Evolutionary conservation across 768 basidiomycete species (phyloP), one percentile per base, ranked within the genome.

Genomic region (Hypholoma sublateritium): DNA sequence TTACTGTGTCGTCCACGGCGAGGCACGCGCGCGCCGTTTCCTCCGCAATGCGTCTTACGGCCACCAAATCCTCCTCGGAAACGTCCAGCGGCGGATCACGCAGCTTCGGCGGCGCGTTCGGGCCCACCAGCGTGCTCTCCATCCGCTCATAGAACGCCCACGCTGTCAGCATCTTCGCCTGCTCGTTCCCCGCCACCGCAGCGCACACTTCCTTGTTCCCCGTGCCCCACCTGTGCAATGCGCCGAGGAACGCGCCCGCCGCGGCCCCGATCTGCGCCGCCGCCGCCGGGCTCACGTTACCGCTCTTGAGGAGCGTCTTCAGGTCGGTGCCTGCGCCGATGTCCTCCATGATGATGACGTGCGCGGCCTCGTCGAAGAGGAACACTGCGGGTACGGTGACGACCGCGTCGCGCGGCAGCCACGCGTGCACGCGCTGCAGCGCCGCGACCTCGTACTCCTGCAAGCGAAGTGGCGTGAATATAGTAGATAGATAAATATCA

Each of bases 301-400:
- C 74, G 32, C 72, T 67, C 37, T 69, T 58, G 64, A 74, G 65
- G 59, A 71, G 72, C 3, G 68, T 69, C 63, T 84, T 83, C 55
- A 85, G 73, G 1, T 73, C 71, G 12, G 71, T 56, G 22, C 68
- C 61, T 32, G 64, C 66, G 3, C 87, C 87, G 50, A 74, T 77
- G 56, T 89, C 87, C 44, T 86, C 82, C 77, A 88, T 86, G 64
- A 89, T 77, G 37, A 88, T 75, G 13, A 78, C 80, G 58, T 80
- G 72, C 9, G 66, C 73, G 22, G 69, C 70, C 39, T 76, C 66
- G 61, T 89, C 86, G 63, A 81, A 79, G 34, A 74, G 67, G 62
- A 80, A 71, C 14, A 88, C 71, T 5, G 56, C 65, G 1, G 86
- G 86, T 4, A 82, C 78, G 1, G 73, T 77, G 47, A 83, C 74